phyloP scores from a whole-genome alignment of 106 monocot genomes.

The Triglochin maritima region DNA sequence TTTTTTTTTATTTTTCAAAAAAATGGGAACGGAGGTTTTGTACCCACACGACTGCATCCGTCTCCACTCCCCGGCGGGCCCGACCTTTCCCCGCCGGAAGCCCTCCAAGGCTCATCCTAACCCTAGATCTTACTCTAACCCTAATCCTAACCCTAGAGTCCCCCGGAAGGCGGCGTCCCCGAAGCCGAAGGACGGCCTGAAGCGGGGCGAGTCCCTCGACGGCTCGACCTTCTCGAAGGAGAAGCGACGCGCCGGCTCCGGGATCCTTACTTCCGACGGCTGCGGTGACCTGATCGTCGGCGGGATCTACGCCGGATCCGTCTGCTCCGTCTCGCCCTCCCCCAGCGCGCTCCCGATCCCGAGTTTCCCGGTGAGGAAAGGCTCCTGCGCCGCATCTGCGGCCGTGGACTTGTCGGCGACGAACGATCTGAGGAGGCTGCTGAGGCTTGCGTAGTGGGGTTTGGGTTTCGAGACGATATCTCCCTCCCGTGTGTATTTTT shows the following conservation, averaged over 20 bases:
- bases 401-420: conserved; percentile 4
- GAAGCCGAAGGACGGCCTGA: conserved; percentile 2
- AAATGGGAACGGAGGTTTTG: conserved; percentile 23
- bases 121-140: not conserved
- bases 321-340: conserved; percentile 4
- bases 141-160: conserved; percentile 1
- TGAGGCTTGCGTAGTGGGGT: not conserved
- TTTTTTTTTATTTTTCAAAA: not conserved
- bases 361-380: conserved; percentile 1
- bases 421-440: conserved; percentile 2
- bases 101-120: conserved; percentile 5
- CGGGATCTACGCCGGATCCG: conserved; percentile 6
- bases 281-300: conserved; percentile 18
- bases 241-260: not conserved
- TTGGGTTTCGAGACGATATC: no score
- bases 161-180: not conserved
- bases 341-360: conserved; percentile 3
- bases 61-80: not conserved
- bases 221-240: not conserved
- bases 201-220: conserved; percentile 10
- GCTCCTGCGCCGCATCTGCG: not conserved
- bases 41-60: conserved; percentile 6
- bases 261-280: conserved; percentile 1
- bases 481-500: no score
- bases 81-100: conserved; percentile 5